Evolutionary conservation across 768 basidiomycete genomes (phyloP), one percentile per base, ranked within the genome.

Genomic region (Calocybe indica): DNA sequence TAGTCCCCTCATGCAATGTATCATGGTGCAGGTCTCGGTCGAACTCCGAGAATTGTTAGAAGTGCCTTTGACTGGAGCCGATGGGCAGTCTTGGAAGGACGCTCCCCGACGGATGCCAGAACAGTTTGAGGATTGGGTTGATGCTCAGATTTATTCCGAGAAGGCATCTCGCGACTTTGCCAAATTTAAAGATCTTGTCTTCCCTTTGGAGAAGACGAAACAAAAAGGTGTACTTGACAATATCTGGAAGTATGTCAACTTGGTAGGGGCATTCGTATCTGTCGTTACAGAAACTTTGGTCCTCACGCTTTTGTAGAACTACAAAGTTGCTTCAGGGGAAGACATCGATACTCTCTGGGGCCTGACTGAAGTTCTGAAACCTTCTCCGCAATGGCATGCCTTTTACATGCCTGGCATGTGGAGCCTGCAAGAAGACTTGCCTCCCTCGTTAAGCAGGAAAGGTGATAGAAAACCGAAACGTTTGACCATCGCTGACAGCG

Each of bases 31-130:
- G 88, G 69, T 78, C 37, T 75, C 78, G 5, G 73, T 91, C 22
- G 74, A 87, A 58, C 61, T 90, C 6, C 80, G 80, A 56, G 78
- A 82, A 37, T 59, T 86, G 28, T 63, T 92, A 10, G 83, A 85
- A 45, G 66, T 68, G 11, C 79, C 83, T 1, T 63, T 92, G 32
- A 65, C 82, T 35, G 78, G 78, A 2, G 64, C 75, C 3, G 75
- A 82, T 10, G 78, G 75, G 35, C 68, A 76, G 38, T 58, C 59
- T 28, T 85, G 80, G 75, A 79, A 71, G 58, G 62, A 65, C 6
- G 63, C 69, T 34, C 61, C 70, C 11, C 76, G 74, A 34, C 58
- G 71, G 40, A 80, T 80, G 71, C 79, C 84, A 5, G 75, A 78
- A 43, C 73, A 73, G 36, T 86, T 80, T 51, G 76, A 83, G 47